Base-by-base conservation (phyloP, 257 asterid genomes). In the Solanum appendiculatum region DNA sequence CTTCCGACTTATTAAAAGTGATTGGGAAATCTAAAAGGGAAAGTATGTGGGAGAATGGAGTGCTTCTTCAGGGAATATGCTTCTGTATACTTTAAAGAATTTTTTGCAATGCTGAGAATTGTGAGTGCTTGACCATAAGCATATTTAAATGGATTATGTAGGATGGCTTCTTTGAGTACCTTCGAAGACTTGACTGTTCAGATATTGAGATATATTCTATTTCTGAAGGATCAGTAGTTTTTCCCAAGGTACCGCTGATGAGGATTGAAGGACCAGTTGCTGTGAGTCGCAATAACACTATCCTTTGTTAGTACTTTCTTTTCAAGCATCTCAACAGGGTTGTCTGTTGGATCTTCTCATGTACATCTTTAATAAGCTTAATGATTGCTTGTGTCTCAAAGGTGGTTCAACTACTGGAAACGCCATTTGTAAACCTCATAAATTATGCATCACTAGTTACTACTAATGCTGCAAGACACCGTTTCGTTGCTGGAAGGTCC, bases 361-460 rank as follows among this genome's bases (percentile, higher is more conserved):
- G 90, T 54, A 51, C 87, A 44, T 84, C 68, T 70, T 80, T 54
- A 34, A 69, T 33, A 36, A 60, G 36, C 46, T 70, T 88, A 46
- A 87, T 86, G 83, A 69, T 81, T 89, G 80, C 31, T 87, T 90
- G 46, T 75, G n/a, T 40, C 89, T 88, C 64, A 75, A 88, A 97
- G 99, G 98, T 96, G 94, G 99, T 94, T 89, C 99, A 97, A 92
- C 91, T 97, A 89, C 95, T 97, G 83, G 99, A 97, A 94, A 97
- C 99, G 34, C 96, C 99, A 78, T 94, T 97, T 85, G 92, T 97
- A 75, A 97, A 96, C 89, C 98, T 97, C 77, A 92, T 95, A 75
- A 97, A 97, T 87, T 97, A 92, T 89, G 98, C 99, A 58, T 97
- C 99, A n/a, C 86, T 97, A 89, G 99, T 97, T 85, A 96, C 99